A percentile compares a stretch with the other conserved stretches of the same genome.
Evolutionary conservation across 305 asterid genomes (phyloP).

Genomic region (Fraxinus ornus): DNA sequence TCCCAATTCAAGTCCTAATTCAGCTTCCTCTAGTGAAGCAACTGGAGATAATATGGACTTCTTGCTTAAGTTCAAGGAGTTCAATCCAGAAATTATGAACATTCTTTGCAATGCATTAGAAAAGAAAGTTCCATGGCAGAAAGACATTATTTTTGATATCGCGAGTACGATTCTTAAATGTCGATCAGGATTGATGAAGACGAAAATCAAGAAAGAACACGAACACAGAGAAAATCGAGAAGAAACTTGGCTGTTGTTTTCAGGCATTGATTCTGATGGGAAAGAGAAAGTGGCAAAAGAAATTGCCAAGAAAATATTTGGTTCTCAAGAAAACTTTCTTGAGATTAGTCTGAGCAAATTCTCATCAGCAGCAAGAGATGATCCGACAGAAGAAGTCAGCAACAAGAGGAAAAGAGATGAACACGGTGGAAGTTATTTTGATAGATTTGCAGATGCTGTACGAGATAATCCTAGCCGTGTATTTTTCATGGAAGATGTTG

Average conservation of each 20-base stretch:
- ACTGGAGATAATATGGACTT: slow-evolving; percentile 46
- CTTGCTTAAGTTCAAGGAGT: slow-evolving; percentile 35
- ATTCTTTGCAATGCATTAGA: slow-evolving; percentile 54
- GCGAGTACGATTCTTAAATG: slow-evolving; percentile 53
- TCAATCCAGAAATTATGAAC: slow-evolving; percentile 40
- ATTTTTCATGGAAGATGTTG: slow-evolving; percentile 66
- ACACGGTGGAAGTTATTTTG: slow-evolving; percentile 48
- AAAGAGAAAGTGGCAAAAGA: slow-evolving; percentile 71
- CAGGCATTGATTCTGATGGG: slow-evolving; percentile 60
- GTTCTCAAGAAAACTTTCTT: slow-evolving; percentile 42
- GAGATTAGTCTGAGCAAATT: slow-evolving; percentile 53
- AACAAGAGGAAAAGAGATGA: slow-evolving; percentile 67
- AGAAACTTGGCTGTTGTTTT: slow-evolving; percentile 68
- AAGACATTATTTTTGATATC: slow-evolving; percentile 45
- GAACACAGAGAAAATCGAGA: slow-evolving; percentile 23
- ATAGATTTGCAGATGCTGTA: slow-evolving; percentile 57
- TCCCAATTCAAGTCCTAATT: slow-evolving; percentile 92
- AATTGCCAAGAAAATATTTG: slow-evolving; percentile 57
- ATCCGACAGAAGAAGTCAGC: slow-evolving; percentile 47
- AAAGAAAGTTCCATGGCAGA: slow-evolving; percentile 69
- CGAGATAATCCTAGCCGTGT: slow-evolving; percentile 65
- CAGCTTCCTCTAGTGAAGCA: slow-evolving; percentile 95
- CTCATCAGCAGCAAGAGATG: slow-evolving; percentile 29
- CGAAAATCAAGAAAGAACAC: neutral
- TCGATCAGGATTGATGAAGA: slow-evolving; percentile 44